These are phyloP conservation scores for Pseudocercospora cruenta DNA, from an alignment of 2,329 filamentous ascomycete genomes.

Conservation along the genomic window DNA sequence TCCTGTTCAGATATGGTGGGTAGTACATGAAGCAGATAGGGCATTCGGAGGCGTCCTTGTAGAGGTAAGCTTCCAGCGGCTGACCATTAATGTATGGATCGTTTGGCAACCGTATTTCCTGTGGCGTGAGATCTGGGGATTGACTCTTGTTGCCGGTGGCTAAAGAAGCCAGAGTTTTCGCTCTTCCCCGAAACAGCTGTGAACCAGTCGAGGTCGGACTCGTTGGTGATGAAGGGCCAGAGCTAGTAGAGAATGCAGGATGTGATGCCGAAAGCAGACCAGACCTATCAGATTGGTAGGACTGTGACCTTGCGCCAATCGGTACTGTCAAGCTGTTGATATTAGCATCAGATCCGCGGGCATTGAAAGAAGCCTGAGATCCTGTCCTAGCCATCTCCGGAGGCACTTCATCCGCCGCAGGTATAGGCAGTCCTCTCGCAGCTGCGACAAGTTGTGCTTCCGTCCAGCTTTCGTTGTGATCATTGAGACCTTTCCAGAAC, in stretches of 20 bases:
- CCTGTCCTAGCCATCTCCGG: slow-evolving; percentile 62
- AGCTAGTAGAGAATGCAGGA: slow-evolving; percentile 60
- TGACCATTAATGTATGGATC: slow-evolving; percentile 95
- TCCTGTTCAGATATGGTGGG: slow-evolving; percentile 90
- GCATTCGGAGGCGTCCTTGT: slow-evolving; percentile 88
- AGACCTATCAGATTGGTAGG: slow-evolving; percentile 74
- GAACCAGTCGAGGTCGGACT: slow-evolving; percentile 47
- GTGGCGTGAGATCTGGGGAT: slow-evolving; percentile 68
- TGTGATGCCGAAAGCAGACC: slow-evolving; percentile 62
- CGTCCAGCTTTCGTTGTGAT: slow-evolving; percentile 86
- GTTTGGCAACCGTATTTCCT: slow-evolving; percentile 76
- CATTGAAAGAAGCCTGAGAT: slow-evolving; percentile 42
- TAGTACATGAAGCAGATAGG: slow-evolving; percentile 97
- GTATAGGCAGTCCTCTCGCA: slow-evolving; percentile 80
- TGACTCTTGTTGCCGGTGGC: slow-evolving; percentile 73
- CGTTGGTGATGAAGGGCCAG: slow-evolving; percentile 44
- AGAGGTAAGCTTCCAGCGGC: slow-evolving; percentile 86
- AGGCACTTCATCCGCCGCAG: slow-evolving; percentile 79
- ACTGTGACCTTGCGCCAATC: slow-evolving; percentile 75
- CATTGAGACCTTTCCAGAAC: slow-evolving; percentile 92
- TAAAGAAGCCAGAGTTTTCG: slow-evolving; percentile 85
- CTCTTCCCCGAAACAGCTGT: slow-evolving; percentile 74
- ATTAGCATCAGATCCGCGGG: slow-evolving; percentile 61
- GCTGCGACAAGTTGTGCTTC: slow-evolving; percentile 95
- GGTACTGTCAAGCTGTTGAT: slow-evolving; percentile 77